Evolutionary conservation across 2,329 filamentous ascomycete species (phyloP).

Genomic region (Fusarium subglutinans): DNA sequence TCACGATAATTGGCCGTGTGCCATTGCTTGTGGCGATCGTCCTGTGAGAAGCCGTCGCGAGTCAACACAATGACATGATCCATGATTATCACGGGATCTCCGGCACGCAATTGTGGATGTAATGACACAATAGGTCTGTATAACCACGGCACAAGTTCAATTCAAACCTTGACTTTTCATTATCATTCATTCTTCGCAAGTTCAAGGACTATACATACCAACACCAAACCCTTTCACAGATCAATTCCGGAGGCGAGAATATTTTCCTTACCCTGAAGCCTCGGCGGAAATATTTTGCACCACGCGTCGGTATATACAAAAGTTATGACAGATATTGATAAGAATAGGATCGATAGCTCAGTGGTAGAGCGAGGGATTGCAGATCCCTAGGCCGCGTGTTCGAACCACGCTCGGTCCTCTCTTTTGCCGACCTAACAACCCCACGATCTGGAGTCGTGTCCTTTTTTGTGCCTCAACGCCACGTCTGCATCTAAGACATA

Average conservation of each 20-base stretch:
- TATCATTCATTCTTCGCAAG: neutral
- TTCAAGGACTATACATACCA: neutral
- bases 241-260: no score
- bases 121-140: neutral
- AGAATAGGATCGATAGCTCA: constrained; percentile 33
- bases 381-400: constrained; percentile 37
- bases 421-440: constrained; percentile 1
- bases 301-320: fast-evolving
- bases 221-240: neutral
- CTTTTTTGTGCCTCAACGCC: constrained; percentile 24
- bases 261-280: neutral
- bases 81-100: neutral
- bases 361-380: constrained; percentile 38
- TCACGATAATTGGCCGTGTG: neutral
- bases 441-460: neutral
- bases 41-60: neutral
- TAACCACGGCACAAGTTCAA: neutral
- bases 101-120: constrained; percentile 7
- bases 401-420: constrained; percentile 35
- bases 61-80: constrained; percentile 2
- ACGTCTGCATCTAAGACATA: neutral
- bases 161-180: neutral
- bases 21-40: neutral
- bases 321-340: fast-evolving
- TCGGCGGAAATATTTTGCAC: fast-evolving